Conservation (phyloP, 805 yeast genomes). For the Nakazawaea wickerhamii region DNA sequence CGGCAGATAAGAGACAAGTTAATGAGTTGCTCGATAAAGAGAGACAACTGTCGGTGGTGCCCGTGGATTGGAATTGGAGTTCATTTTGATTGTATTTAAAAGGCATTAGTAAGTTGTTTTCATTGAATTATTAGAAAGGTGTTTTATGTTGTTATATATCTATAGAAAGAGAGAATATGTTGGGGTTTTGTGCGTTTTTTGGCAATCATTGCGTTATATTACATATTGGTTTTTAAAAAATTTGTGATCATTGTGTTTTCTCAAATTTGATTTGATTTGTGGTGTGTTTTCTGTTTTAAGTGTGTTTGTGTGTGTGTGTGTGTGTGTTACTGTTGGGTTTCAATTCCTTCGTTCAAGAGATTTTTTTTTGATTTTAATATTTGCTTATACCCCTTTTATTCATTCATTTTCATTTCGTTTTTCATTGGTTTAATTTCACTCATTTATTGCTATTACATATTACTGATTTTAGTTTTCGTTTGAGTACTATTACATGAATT, state of each 20-base stretch:
- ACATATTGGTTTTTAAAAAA: neutral
- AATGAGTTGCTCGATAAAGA: constrained; percentile 15
- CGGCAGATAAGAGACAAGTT: constrained; percentile 15
- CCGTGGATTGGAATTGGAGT: constrained; percentile 50
- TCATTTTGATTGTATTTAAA: constrained; percentile 30
- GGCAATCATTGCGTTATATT: too few relatives aligned
- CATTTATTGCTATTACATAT: too few relatives aligned
- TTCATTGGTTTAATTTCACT: too few relatives aligned
- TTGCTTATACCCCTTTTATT: neutral
- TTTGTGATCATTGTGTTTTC: too few relatives aligned
- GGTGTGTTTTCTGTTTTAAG: neutral
- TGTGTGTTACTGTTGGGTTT: neutral
- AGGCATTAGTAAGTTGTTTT: neutral
- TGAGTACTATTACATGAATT: neutral
- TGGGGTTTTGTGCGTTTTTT: too few relatives aligned
- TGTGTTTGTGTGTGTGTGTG: neutral
- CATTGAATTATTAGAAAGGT: too few relatives aligned
- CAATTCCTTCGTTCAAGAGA: constrained; percentile 1
- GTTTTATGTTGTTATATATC: too few relatives aligned
- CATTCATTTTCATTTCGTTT: neutral
- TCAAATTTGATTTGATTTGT: neutral
- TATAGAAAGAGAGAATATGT: too few relatives aligned
- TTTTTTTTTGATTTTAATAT: neutral
- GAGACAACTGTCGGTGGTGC: constrained; percentile 20
- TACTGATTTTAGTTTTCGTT: too few relatives aligned